A percentile compares a stretch with the other conserved stretches of the same genome.
These are phyloP conservation scores for Gaertneriomyces semiglobifer DNA, from an alignment of 192 early-diverging fungal genomes.

Conservation along the genomic window DNA sequence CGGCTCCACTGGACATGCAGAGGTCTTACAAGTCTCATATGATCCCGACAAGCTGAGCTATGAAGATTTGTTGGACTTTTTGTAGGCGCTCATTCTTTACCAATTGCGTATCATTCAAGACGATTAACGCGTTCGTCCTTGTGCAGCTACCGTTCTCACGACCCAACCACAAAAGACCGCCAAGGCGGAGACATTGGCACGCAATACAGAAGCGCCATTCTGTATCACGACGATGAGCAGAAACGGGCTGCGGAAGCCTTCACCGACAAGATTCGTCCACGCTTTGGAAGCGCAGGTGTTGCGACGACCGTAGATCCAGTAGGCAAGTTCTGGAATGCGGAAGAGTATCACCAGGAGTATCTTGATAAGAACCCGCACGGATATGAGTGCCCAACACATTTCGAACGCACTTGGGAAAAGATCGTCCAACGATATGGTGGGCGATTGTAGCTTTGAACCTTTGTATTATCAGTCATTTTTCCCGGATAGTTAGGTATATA, in stretches of 20 bases:
- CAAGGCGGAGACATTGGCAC: conserved; percentile 83
- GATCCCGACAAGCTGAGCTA: conserved; percentile 71
- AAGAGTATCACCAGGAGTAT: conserved; percentile 63
- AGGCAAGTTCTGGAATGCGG: conserved; percentile 74
- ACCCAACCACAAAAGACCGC: conserved; percentile 81
- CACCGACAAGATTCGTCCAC: conserved; percentile 57
- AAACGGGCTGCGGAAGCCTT: conserved; percentile 68
- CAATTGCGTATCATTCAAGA: background rate
- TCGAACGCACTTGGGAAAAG: conserved; percentile 48
- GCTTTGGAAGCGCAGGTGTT: conserved; percentile 45
- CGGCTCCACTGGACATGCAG: conserved; percentile 76
- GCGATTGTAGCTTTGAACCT: background rate
- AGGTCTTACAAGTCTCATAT: conserved; percentile 76
- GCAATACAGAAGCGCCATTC: conserved; percentile 87
- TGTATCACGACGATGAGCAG: conserved; percentile 76
- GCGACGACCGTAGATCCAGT: conserved; percentile 70
- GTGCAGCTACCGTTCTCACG: conserved; percentile 57
- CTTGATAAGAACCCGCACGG: conserved; percentile 73
- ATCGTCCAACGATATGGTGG: conserved; percentile 37
- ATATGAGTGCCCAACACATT: conserved; percentile 62
- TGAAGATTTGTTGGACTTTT: conserved; percentile 71
- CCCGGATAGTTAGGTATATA: no score
- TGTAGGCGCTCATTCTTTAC: conserved; percentile 59
- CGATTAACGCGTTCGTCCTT: background rate
- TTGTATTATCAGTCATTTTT: background rate